These are phyloP conservation scores for Solanum megistacrolobum DNA, from an alignment of 257 asterid genomes.

Conservation along the genomic window DNA sequence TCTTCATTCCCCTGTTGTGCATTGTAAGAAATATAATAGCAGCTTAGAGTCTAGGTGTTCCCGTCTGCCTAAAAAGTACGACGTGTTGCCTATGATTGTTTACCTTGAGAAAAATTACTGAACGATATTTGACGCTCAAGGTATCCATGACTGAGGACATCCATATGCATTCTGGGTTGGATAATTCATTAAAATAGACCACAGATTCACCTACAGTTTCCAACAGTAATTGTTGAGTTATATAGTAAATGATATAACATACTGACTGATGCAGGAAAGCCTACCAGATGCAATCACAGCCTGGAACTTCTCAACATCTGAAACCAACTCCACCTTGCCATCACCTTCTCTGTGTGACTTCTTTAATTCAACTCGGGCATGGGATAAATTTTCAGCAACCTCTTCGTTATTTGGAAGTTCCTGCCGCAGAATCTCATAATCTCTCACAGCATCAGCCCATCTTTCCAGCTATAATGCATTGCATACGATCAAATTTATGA, in stretches of 20 bases:
- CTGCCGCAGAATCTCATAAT: constrained; percentile 59
- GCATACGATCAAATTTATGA: constrained; percentile 45
- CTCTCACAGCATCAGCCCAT: constrained; percentile 84
- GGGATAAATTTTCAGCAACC: constrained; percentile 62
- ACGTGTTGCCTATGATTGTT: background rate
- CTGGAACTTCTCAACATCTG: constrained; percentile 62
- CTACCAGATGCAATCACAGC: constrained; percentile 72
- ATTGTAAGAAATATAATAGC: background rate
- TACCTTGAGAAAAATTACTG: constrained; percentile 79
- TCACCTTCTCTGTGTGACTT: constrained; percentile 85
- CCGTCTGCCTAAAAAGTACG: background rate
- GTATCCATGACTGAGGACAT: constrained; percentile 60
- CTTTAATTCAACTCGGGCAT: constrained; percentile 16
- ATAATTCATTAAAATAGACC: constrained; percentile 45
- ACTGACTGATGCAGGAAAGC: constrained; percentile 26
- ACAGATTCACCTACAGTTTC: constrained; percentile 63
- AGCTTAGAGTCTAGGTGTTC: background rate
- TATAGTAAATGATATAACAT: background rate
- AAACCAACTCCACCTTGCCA: constrained; percentile 66
- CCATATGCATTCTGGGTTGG: constrained; percentile 48
- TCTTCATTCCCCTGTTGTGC: background rate
- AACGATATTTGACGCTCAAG: constrained; percentile 55
- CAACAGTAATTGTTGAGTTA: constrained; percentile 5
- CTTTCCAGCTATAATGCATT: constrained; percentile 62
- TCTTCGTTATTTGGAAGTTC: constrained; percentile 61